Evolutionary conservation across 2,329 filamentous ascomycete species (phyloP).

Genomic region (Fusarium chlamydosporum): DNA sequence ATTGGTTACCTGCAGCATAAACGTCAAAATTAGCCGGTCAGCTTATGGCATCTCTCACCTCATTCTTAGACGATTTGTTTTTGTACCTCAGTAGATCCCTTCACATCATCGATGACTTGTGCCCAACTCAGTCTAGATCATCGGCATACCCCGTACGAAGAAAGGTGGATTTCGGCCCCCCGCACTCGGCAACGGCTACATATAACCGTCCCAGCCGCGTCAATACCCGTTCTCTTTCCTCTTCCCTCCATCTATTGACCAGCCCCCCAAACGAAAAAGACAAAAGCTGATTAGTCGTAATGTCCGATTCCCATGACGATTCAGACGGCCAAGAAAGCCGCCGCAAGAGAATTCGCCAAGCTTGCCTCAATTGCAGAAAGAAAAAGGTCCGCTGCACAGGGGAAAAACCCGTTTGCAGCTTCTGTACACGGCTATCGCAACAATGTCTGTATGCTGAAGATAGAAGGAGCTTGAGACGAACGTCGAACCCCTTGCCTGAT

Average conservation of each 20-base stretch:
- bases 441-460: constrained; percentile 25
- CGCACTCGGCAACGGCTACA: constrained; percentile 11
- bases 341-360: constrained; percentile 30
- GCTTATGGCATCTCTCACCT: no score
- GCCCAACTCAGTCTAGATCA: background rate
- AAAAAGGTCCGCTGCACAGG: constrained; percentile 31
- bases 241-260: background rate
- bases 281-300: background rate
- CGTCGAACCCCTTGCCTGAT: background rate
- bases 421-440: constrained; percentile 22
- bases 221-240: background rate
- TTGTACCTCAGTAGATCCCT: no score
- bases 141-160: background rate
- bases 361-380: constrained; percentile 28
- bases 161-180: background rate
- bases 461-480: constrained; percentile 17
- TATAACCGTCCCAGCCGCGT: constrained; percentile 24
- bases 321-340: constrained; percentile 27
- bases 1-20: no score
- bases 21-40: no score
- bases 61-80: no score
- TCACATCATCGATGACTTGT: background rate
- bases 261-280: constrained; percentile 2
- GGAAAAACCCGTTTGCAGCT: constrained; percentile 26
- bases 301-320: constrained; percentile 23